Conservation (phyloP, 1,284 basidiomycete genomes). For the Ceratobasidium sp. region DNA sequence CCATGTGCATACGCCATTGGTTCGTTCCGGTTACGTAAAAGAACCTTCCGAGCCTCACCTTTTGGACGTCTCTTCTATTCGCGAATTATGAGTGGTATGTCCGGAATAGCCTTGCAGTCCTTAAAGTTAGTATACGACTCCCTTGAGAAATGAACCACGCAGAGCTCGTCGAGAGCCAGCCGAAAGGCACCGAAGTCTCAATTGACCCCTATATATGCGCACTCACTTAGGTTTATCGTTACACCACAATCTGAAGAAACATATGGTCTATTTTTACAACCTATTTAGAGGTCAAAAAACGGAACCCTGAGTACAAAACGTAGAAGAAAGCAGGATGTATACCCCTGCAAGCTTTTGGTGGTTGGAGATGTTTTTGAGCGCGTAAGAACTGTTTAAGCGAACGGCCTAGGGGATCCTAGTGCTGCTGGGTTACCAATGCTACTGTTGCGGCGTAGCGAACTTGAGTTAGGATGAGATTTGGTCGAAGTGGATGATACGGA, state of each 20-base stretch:
- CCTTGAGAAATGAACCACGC: too few relatives aligned
- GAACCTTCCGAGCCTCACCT: too few relatives aligned
- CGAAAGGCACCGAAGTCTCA: too few relatives aligned
- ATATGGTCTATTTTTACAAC: neutral
- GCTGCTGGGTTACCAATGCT: conserved; percentile 18
- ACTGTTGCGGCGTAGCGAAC: conserved; percentile 32
- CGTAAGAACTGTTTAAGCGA: neutral
- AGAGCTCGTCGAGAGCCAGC: too few relatives aligned
- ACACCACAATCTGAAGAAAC: neutral
- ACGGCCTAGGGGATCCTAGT: conserved; percentile 16
- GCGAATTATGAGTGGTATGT: too few relatives aligned
- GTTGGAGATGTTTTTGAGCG: neutral
- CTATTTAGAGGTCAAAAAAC: neutral
- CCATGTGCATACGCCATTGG: too few relatives aligned
- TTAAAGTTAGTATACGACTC: too few relatives aligned
- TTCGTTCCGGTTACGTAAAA: too few relatives aligned
- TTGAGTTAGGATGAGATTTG: conserved; percentile 32
- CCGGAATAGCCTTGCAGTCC: too few relatives aligned
- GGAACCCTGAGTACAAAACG: neutral
- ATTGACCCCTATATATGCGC: too few relatives aligned
- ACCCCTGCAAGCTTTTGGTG: neutral
- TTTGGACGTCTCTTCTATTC: too few relatives aligned
- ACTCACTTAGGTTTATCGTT: neutral
- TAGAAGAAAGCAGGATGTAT: too few relatives aligned
- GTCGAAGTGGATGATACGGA: conserved; percentile 35